These are phyloP conservation scores for Neospermospora avenae DNA, from an alignment of 2,329 filamentous ascomycete genomes.

Conservation along the genomic window DNA sequence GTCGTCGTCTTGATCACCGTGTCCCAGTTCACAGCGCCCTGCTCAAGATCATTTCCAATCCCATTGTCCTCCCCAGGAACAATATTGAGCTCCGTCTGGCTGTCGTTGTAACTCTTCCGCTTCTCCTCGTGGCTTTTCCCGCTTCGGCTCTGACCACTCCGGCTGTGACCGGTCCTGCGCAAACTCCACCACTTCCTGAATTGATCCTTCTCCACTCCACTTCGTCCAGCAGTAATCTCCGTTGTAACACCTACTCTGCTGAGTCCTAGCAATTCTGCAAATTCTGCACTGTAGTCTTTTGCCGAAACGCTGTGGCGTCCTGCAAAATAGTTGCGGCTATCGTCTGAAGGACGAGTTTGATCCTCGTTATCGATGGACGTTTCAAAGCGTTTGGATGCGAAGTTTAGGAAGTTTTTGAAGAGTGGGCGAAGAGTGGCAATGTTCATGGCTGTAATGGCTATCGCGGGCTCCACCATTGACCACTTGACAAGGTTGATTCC, in stretches of 20 bases:
- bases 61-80: too few relatives aligned
- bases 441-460: constrained; percentile 41
- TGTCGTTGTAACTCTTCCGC: constrained; percentile 11
- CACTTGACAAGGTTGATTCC: constrained; percentile 44
- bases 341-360: constrained; percentile 1
- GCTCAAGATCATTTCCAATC: neutral
- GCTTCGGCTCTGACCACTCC: neutral
- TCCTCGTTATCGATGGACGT: constrained; percentile 16
- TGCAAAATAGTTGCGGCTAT: neutral
- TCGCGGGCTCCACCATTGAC: constrained; percentile 43
- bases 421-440: constrained; percentile 41
- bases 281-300: constrained; percentile 26
- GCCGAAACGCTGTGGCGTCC: constrained; percentile 10
- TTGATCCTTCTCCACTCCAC: constrained; percentile 10
- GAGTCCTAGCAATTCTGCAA: constrained; percentile 28
- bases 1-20: constrained; percentile 21
- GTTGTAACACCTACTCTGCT: constrained; percentile 26
- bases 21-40: constrained; percentile 13
- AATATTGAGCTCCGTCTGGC: constrained; percentile 22
- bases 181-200: constrained; percentile 10
- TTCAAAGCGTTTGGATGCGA: constrained; percentile 21
- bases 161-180: neutral
- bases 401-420: constrained; percentile 28
- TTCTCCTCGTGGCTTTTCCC: constrained; percentile 1
- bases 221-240: constrained; percentile 21